Evolutionary conservation across 2,329 filamentous ascomycete species (phyloP).

Genomic region (Zalaria obscura): DNA sequence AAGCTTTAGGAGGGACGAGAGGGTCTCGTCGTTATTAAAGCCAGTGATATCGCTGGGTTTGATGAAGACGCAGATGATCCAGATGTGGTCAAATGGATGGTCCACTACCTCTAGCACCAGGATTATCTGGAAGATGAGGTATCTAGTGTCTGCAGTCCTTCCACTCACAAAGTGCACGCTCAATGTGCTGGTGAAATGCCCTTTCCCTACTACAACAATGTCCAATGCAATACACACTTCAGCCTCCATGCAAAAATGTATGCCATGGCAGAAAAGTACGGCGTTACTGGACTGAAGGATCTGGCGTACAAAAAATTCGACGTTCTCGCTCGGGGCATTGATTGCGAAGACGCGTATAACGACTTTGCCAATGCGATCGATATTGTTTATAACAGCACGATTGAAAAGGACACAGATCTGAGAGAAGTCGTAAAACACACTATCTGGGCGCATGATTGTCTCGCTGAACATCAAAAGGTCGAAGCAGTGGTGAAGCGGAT

Average conservation of each 20-base stretch:
- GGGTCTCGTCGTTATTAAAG: too few species aligned
- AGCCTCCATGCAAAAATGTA: conserved; percentile 12
- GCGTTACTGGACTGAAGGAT: conserved; percentile 11
- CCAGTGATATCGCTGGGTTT: too few species aligned
- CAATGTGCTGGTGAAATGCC: not conserved
- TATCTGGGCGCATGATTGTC: too few species aligned
- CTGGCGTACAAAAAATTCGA: conserved; percentile 13
- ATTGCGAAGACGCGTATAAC: too few species aligned
- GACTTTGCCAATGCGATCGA: conserved; percentile 11
- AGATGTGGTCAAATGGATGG: conserved; percentile 11
- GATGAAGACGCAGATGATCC: conserved; percentile 10
- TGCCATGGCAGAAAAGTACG: conserved; percentile 11
- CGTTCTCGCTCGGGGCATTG: conserved; percentile 9
- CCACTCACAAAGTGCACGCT: not conserved
- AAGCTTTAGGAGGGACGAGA: too few species aligned
- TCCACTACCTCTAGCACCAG: conserved; percentile 14
- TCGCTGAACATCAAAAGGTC: too few species aligned
- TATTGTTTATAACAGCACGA: conserved; percentile 14
- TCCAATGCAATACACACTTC: conserved; percentile 8
- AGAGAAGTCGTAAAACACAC: conserved; percentile 12
- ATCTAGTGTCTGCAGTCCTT: too few species aligned
- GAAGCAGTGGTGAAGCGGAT: too few species aligned
- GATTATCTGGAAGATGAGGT: conserved; percentile 4
- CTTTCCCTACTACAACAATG: conserved; percentile 11
- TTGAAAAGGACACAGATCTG: conserved; percentile 15